phyloP scores from a whole-genome alignment of 345 rosid species.

The Rhizophora apiculata region DNA sequence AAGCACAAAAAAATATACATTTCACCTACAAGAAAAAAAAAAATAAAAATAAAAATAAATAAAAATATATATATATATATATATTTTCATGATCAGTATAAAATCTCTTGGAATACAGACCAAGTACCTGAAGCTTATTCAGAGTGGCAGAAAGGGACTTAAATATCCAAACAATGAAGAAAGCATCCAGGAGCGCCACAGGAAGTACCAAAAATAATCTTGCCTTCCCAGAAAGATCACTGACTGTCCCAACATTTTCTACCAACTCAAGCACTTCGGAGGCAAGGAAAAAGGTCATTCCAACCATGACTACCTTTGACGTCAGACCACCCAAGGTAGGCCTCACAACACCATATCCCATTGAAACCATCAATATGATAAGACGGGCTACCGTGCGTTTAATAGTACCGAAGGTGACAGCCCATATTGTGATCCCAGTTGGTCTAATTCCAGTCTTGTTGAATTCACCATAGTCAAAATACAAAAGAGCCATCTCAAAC shows the following conservation, averaged over 20 bases:
- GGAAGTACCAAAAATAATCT: slow-evolving; percentile 80
- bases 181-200: slow-evolving; percentile 85
- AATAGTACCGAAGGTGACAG: slow-evolving; percentile 76
- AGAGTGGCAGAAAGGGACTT: slow-evolving; percentile 85
- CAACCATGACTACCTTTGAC: slow-evolving; percentile 87
- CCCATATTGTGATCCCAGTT: slow-evolving; percentile 82
- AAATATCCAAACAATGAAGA: slow-evolving; percentile 93
- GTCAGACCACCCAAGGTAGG: slow-evolving; percentile 92
- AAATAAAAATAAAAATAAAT: neutral
- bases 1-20: neutral
- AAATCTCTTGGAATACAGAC: slow-evolving; percentile 8
- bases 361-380: slow-evolving; percentile 79
- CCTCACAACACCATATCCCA: slow-evolving; percentile 98
- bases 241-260: slow-evolving; percentile 86
- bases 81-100: neutral
- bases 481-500: slow-evolving; percentile 99
- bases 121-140: slow-evolving; percentile 81
- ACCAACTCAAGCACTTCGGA: slow-evolving; percentile 90
- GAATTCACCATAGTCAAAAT: slow-evolving; percentile 85
- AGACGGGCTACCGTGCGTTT: slow-evolving; percentile 75
- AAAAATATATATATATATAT: too few relatives aligned
- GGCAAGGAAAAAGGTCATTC: slow-evolving; percentile 76
- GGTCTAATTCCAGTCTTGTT: slow-evolving; percentile 88
- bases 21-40: neutral
- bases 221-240: slow-evolving; percentile 91